Evolutionary conservation across 371 early-diverging fungal species (phyloP), one percentile per base, ranked within the genome.

Genomic region (Dinochytrium kinnereticum): DNA sequence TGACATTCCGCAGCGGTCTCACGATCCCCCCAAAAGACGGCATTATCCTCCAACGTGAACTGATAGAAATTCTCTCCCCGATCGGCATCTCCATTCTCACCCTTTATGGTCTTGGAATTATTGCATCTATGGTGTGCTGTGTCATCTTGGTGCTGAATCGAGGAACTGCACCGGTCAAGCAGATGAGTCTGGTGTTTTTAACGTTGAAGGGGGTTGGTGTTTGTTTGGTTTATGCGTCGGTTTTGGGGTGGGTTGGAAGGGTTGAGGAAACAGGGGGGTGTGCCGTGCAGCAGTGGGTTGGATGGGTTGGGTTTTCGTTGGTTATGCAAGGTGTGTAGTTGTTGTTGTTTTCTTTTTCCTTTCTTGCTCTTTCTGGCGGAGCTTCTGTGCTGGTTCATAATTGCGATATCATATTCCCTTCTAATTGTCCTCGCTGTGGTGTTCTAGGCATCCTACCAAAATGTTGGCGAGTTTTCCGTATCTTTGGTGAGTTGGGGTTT

Each of bases 291-390:
- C 40, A 40, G 30, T 66, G 38, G 49, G 17, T 40, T 3, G 66
- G 66, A 19, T 66, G 66, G 44, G 44, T 68, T 51, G 68, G 68
- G 68, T 36, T 15, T 31, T 68, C 51, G 21, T 28, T 68, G 3
- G 3, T 68, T 26, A 49, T 49, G 3, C 68, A 68, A 51, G 53
- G 51, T 68, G n/a, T n/a, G n/a, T n/a, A n/a, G n/a, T n/a, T n/a
- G n/a, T n/a, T n/a, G n/a, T n/a, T n/a, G n/a, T n/a, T n/a, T n/a
- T n/a, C n/a, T n/a, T n/a, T n/a, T n/a, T n/a, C n/a, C n/a, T n/a
- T n/a, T n/a, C n/a, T n/a, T n/a, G n/a, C n/a, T n/a, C n/a, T n/a
- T n/a, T n/a, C n/a, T n/a, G n/a, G n/a, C n/a, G n/a, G n/a, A n/a
- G n/a, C n/a, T n/a, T n/a, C n/a, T n/a, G n/a, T n/a, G n/a, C n/a